These are phyloP conservation scores for Astragalus glycyphyllos DNA, from an alignment of 306 rosid genomes.

Conservation along the genomic window DNA sequence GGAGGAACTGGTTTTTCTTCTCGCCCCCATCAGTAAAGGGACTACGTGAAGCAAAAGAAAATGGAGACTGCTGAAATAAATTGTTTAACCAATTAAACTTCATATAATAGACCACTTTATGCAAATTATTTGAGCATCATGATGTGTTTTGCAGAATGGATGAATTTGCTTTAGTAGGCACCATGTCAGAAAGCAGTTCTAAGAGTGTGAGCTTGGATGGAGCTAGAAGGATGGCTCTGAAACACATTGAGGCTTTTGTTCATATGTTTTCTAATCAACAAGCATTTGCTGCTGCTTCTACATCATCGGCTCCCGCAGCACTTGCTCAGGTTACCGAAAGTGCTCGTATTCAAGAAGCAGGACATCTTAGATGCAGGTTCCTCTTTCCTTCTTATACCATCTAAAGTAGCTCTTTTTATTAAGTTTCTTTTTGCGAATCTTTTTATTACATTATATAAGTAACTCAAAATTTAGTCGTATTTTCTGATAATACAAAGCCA, in stretches of 20 bases:
- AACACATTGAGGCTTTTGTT: conserved; percentile 89
- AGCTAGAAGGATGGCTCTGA: conserved; percentile 91
- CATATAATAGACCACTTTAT: conserved; percentile 15
- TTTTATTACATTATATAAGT: neutral
- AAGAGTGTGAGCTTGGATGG: conserved; percentile 96
- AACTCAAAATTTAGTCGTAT: conserved; percentile 11
- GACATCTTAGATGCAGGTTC: conserved; percentile 99
- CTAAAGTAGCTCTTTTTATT: conserved; percentile 21
- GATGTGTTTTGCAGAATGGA: conserved; percentile 82
- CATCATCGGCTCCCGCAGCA: conserved; percentile 91
- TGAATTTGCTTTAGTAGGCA: conserved; percentile 77
- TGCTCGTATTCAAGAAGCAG: conserved; percentile 96
- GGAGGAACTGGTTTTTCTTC: neutral
- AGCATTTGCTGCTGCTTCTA: conserved; percentile 86
- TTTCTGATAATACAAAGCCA: conserved; percentile 29
- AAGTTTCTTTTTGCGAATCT: neutral
- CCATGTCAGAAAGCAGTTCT: conserved; percentile 72
- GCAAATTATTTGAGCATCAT: conserved; percentile 35
- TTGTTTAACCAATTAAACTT: neutral
- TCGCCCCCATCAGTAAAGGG: neutral
- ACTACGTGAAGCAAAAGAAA: neutral
- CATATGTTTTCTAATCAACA: conserved; percentile 87
- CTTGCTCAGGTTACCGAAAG: conserved; percentile 90
- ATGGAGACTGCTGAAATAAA: neutral
- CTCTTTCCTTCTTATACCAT: conserved; percentile 24